Evolutionary conservation across 169 alveolate species (phyloP), one percentile per base, ranked within the genome.

Genomic region (Plasmodium yoelii): DNA sequence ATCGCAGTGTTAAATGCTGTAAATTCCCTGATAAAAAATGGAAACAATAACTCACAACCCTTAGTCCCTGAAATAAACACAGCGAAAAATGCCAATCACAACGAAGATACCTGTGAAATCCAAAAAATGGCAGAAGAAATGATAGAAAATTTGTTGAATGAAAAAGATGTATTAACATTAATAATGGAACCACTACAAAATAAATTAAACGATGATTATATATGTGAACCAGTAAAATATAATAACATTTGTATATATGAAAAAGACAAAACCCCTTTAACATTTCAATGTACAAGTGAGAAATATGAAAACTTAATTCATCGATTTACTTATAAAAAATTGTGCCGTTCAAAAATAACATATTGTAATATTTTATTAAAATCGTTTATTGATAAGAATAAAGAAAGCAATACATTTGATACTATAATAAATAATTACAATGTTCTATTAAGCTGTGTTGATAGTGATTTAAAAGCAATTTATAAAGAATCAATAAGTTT

Each of bases 101-200:
- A 77, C 46, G 80, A 77, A 26, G 26, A 77, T 26, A 19, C 68
- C 12, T 77, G 89, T 18, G 89, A 63, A 34, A 63, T 44, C 24
- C 89, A 77, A 51, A 63, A 77, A n/a, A 77, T 77, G 77, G 89
- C 89, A 1, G 89, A 77, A 65, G 89, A 77, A 77, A 77, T 77
- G 89, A 77, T 77, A 67, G 89, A 77, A 55, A 63, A 77, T 13
- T 51, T 77, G 46, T 34, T 77, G 51, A 77, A 77, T 15, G 89
- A 77, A 64, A 77, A 77, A 15, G 89, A 77, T 46, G 44, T 77
- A 59, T 77, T 64, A 64, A 64, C 56, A n/a, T 28, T 53, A 13
- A 77, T 77, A 19, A 77, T 77, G 80, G 77, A 64, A 64, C 73
- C 89, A 26, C 53, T 77, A 55, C 89, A 77, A 59, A 77, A 34